Base-by-base conservation (phyloP, 2,329 filamentous ascomycete genomes). In the Geosmithia putterillii region DNA sequence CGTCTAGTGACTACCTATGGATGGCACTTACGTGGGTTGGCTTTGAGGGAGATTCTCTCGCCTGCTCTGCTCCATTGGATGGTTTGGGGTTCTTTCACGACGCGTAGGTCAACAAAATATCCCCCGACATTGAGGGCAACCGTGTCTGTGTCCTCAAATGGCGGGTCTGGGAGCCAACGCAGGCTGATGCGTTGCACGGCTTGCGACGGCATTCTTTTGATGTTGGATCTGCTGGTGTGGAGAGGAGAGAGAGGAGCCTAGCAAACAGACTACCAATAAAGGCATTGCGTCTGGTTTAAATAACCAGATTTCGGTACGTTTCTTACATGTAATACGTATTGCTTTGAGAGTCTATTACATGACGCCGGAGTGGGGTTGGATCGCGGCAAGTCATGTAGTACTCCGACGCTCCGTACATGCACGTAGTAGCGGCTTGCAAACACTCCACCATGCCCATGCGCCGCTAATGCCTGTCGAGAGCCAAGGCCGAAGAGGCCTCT, bases 121-220 rank as follows among this genome's bases (percentile, higher is more conserved):
- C 48, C 52, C 4, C 50, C 45, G n/a, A 54, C 52, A 38, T 54
- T 54, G 36, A 54, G 50, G 15, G 52, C 51, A 36, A 53, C 44
- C 1, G 52, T 54, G 17, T 48, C 44, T 10, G 51, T 52, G 36
- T 54, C 51, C 41, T 54, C 52, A 18, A 46, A 53, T 2, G 50
- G 48, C 14, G 43, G 38, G 7, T 51, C 46, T 7, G 52, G 52
- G 6, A 53, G 45, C 51, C 51, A 54, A n/a, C 51, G 51, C 15
- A 54, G 36, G 37, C 52, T 53, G 35, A 54, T 48, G 14, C 52
- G 51, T 36, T 54, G 41, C 4, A 55, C 44, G n/a, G 47, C 40
- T 45, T 53, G 48, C 15, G 45, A 42, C 35, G 40, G 15, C 40
- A 36, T 19, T 12, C 17, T 42, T 8, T 4, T 4, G 15, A 20